A percentile compares a stretch with the other conserved stretches of the same genome.
phyloP scores from a whole-genome alignment of 306 rosid species.

The Rubus idaeus region DNA sequence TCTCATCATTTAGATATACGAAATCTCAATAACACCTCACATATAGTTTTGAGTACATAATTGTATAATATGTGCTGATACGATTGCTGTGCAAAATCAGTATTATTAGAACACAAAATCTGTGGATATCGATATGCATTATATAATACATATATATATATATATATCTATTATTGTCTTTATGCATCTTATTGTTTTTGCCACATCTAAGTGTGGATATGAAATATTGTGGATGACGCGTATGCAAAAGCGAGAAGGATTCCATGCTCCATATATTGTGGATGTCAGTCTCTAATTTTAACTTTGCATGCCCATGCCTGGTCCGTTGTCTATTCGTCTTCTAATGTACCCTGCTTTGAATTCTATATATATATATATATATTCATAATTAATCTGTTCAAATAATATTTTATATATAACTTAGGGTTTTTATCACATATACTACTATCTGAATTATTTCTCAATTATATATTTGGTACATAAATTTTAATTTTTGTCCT shows the following conservation, averaged over 20 bases:
- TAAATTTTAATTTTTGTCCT: too few species aligned
- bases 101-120: not conserved
- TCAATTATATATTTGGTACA: too few species aligned
- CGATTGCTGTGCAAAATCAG: not conserved
- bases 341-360: too few species aligned
- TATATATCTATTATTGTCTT: not conserved
- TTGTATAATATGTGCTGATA: not conserved
- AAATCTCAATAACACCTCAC: not conserved
- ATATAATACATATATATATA: not conserved
- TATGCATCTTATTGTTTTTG: too few species aligned
- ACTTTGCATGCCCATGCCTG: not conserved
- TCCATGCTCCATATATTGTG: slow-evolving; percentile 3
- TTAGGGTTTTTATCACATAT: too few species aligned
- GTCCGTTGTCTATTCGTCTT: too few species aligned
- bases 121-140: not conserved
- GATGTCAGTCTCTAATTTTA: not conserved
- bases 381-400: too few species aligned
- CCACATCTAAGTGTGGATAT: not conserved
- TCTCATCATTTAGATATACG: not conserved
- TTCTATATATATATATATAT: too few species aligned
- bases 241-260: not conserved
- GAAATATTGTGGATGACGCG: not conserved
- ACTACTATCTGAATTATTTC: too few species aligned
- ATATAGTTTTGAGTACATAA: not conserved
- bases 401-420: too few species aligned